phyloP scores from a whole-genome alignment of 345 rosid species.

The Angophora floribunda region DNA sequence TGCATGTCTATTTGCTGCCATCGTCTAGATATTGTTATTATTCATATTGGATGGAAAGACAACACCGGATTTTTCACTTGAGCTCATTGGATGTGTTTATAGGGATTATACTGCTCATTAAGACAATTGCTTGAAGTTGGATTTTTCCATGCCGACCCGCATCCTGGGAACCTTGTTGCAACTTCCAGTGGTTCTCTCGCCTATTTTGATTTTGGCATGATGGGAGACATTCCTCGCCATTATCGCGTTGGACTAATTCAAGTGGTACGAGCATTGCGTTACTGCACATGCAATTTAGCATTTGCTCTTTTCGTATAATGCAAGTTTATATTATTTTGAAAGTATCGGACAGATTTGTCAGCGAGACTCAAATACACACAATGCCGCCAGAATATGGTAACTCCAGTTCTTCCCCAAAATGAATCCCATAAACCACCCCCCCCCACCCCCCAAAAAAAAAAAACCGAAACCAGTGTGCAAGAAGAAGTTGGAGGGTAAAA shows the following conservation, averaged over 20 bases:
- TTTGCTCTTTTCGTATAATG: not conserved
- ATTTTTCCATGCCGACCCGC: constrained; percentile 98
- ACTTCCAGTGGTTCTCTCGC: constrained; percentile 61
- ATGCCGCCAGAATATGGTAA: not conserved
- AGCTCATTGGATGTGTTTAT: not conserved
- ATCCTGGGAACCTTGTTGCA: constrained; percentile 98
- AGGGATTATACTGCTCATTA: constrained; percentile 91
- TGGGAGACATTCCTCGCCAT: constrained; percentile 96
- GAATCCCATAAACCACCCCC: not conserved
- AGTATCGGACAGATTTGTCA: not conserved
- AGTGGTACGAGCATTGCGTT: constrained; percentile 29
- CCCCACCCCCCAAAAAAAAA: not conserved
- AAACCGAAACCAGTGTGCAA: not conserved
- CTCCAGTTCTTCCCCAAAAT: not conserved
- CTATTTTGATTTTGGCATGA: constrained; percentile 96
- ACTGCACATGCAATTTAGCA: not conserved
- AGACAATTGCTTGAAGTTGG: constrained; percentile 96
- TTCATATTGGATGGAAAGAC: not conserved
- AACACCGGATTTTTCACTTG: not conserved
- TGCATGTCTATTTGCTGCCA: not conserved
- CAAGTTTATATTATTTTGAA: not conserved
- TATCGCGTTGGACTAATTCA: constrained; percentile 92
- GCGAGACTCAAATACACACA: not conserved
- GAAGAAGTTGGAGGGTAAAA: not conserved
- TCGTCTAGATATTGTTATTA: not conserved